Base-by-base conservation (phyloP, 2,329 filamentous ascomycete species). In the Acephala macrosclerotiorum region DNA sequence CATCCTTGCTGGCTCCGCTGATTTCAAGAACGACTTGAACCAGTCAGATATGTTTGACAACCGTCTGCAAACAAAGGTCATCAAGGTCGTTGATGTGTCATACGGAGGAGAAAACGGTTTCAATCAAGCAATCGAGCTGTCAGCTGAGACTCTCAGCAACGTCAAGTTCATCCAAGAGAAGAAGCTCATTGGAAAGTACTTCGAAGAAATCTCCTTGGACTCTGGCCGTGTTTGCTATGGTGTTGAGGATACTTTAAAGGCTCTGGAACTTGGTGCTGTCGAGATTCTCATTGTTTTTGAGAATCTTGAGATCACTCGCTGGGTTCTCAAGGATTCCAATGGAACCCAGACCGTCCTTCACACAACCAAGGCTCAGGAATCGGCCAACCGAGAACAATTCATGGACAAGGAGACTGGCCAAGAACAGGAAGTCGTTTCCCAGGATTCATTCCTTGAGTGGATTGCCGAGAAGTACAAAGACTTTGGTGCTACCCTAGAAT, bases 91-190 rank as follows among this genome's bases (percentile, higher is more conserved):
- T 40, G 96, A 99, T 79, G 96, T 99, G 53, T 98, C 95, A 16
- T 99, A 99, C 76, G 96, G 96, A 79, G 96, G 96, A 74, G 96
- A 99, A 83, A 98, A 98, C 84, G 96, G 96, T 56, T 99, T 99
- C 87, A 99, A 99, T 84, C 96, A 99, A 83, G 96, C 96, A 67
- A 99, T 99, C 71, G 96, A 99, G 78, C 82, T 99, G 75, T 91
- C 96, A 29, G 88, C 94, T 8, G 96, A 99, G 85, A 99, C 96
- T 8, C 87, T 99, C 57, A 92, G 94, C 81, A 99, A 98, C 78
- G 96, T 99, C 87, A 99, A 99, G 83, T 99, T 99, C 80, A 97
- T 99, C 79, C 96, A 99, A 82, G 96, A 99, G 87, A 99, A 99
- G 91, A 99, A 97, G 85, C 89, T 99, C 70, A 99, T 99, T 77